These are phyloP conservation scores for Colletotrichum sp. DNA, from an alignment of 2,329 filamentous ascomycete species.

Conservation along the genomic window DNA sequence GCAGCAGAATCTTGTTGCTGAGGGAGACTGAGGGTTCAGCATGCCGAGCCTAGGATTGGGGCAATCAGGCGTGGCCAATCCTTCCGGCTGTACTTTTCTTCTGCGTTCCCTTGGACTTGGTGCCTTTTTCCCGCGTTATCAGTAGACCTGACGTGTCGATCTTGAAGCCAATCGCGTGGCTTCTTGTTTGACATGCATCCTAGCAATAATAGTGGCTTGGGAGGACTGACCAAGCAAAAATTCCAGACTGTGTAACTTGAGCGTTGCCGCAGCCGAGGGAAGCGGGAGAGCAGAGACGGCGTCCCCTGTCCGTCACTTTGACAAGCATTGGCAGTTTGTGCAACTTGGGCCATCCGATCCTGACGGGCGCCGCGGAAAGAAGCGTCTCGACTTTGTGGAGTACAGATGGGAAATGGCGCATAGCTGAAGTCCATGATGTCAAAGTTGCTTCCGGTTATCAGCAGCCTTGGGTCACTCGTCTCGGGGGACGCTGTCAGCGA, in stretches of 20 bases:
- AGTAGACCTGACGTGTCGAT: conserved; percentile 7
- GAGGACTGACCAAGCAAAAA: neutral
- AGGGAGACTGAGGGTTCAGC: neutral
- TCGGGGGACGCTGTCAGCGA: neutral
- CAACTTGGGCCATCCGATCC: neutral
- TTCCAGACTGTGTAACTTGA: neutral
- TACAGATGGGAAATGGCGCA: neutral
- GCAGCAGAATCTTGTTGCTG: neutral
- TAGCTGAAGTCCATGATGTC: neutral
- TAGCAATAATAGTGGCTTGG: neutral
- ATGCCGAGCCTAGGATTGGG: neutral
- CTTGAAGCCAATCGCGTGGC: neutral
- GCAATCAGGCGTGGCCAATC: neutral
- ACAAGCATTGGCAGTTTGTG: neutral
- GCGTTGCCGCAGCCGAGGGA: neutral
- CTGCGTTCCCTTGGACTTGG: neutral
- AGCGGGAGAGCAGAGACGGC: neutral
- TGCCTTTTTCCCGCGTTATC: neutral
- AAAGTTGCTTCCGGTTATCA: neutral
- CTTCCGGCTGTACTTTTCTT: neutral
- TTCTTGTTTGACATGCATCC: neutral
- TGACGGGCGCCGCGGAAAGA: neutral
- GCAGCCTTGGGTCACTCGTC: neutral
- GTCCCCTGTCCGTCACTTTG: neutral
- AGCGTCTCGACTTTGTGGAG: neutral